Evolutionary conservation across 1,139 yeast species (phyloP).

Genomic region (Blastobotrys aristatus): DNA sequence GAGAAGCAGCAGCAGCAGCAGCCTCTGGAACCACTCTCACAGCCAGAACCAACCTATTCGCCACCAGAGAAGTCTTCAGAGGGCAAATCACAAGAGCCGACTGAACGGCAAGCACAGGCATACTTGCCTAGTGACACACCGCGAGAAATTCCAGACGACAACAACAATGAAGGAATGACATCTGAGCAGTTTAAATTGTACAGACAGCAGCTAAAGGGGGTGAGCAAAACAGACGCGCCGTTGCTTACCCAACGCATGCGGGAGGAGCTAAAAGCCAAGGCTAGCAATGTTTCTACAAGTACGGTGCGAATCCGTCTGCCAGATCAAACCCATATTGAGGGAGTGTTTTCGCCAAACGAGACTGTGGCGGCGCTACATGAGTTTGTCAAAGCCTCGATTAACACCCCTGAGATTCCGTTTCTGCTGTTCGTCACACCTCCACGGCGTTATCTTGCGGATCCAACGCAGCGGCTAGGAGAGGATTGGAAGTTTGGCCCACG

Average conservation of each 20-base stretch:
- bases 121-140: conserved; percentile 19
- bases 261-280: conserved; percentile 16
- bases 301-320: conserved; percentile 32
- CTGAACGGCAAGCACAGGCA: conserved; percentile 19
- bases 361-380: conserved; percentile 26
- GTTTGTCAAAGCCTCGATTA: conserved; percentile 27
- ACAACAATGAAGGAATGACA: conserved; percentile 20
- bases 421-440: conserved; percentile 31
- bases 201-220: conserved; percentile 24
- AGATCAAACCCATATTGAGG: conserved; percentile 32
- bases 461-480: conserved; percentile 18
- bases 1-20: neutral
- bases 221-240: conserved; percentile 26
- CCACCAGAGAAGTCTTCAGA: neutral
- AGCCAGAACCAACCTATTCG: neutral
- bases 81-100: neutral
- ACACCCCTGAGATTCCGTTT: conserved; percentile 27
- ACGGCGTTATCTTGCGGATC: conserved; percentile 22
- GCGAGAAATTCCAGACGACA: conserved; percentile 17
- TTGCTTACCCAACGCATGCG: conserved; percentile 31
- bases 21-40: neutral
- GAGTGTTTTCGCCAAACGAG: conserved; percentile 29
- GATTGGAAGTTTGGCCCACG: conserved; percentile 30
- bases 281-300: conserved; percentile 5
- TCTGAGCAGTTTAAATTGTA: conserved; percentile 24